These are phyloP conservation scores for Cruciata laevipes DNA, from an alignment of 257 asterid genomes.

Conservation along the genomic window DNA sequence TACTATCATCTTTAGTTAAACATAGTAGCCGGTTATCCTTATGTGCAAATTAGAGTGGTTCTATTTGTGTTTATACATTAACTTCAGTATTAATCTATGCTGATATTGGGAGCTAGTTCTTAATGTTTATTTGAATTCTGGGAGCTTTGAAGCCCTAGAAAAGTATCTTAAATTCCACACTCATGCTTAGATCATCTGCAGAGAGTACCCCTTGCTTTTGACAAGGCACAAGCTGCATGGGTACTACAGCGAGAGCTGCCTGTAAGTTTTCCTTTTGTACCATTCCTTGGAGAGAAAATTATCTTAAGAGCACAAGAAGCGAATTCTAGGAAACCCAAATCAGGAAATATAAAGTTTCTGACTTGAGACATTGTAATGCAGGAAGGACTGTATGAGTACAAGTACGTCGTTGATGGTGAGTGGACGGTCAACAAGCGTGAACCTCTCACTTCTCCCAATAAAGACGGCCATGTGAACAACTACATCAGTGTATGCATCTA, in stretches of 20 bases:
- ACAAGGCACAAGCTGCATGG: conserved; percentile 53
- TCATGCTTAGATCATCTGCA: conserved; percentile 25
- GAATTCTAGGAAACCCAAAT: not conserved
- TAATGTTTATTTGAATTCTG: not conserved
- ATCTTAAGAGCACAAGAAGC: not conserved
- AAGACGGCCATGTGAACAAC: conserved; percentile 88
- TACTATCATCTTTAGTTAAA: not conserved
- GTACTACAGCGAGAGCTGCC: conserved; percentile 59
- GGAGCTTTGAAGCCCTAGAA: conserved; percentile 10
- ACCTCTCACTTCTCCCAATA: conserved; percentile 52
- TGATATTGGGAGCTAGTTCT: not conserved
- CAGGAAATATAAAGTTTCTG: not conserved
- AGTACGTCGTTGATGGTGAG: conserved; percentile 73
- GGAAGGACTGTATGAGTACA: conserved; percentile 94
- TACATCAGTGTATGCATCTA: conserved; percentile 48
- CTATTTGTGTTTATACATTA: not conserved
- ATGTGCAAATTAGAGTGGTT: not conserved
- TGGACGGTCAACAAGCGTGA: conserved; percentile 61
- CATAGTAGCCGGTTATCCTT: not conserved
- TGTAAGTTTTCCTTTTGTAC: conserved; percentile 27
- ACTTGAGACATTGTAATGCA: conserved; percentile 21
- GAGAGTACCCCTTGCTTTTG: conserved; percentile 61
- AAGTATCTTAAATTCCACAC: conserved; percentile 9
- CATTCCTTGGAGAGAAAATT: not conserved
- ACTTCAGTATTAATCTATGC: not conserved